Percentiles rank a stretch among this genome's conserved stretches.
Conservation (phyloP, 1,139 yeast genomes). For the Scheffersomyces stambukii region DNA sequence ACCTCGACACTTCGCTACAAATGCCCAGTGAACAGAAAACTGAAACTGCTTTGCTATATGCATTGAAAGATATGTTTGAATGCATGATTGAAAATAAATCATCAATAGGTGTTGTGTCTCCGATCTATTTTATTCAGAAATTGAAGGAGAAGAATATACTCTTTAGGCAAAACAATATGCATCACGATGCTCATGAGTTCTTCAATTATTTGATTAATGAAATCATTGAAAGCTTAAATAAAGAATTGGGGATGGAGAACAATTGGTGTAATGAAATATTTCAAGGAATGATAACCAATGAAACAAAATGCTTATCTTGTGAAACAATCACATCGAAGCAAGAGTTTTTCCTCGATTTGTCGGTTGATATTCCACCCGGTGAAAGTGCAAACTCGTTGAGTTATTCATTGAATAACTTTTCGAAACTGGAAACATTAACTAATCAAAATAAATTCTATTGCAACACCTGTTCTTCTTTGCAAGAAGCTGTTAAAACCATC, state of each 20-base stretch:
- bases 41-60: conserved; percentile 58
- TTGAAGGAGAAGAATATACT: conserved; percentile 78
- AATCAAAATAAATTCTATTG: conserved; percentile 92
- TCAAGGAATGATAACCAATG: conserved; percentile 82
- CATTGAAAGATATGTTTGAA: conserved; percentile 83
- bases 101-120: conserved; percentile 81
- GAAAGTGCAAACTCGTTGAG: conserved; percentile 65
- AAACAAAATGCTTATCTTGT: conserved; percentile 86
- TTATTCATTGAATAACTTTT: conserved; percentile 71
- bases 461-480: conserved; percentile 83
- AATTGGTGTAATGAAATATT: conserved; percentile 70
- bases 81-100: conserved; percentile 70
- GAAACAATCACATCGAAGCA: conserved; percentile 82
- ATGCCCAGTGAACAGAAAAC: conserved; percentile 39
- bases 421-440: conserved; percentile 79
- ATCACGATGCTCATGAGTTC: conserved; percentile 97
- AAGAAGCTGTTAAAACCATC: conserved; percentile 93
- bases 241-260: conserved; percentile 25
- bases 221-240: conserved; percentile 65
- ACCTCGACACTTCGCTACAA: conserved; percentile 64
- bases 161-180: conserved; percentile 84
- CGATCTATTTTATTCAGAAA: conserved; percentile 65
- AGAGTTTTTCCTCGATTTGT: conserved; percentile 81
- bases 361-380: conserved; percentile 75
- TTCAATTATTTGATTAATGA: conserved; percentile 81